Evolutionary conservation across 495 filamentous ascomycete species (phyloP).

Genomic region (Aspergillus heteromorphus): DNA sequence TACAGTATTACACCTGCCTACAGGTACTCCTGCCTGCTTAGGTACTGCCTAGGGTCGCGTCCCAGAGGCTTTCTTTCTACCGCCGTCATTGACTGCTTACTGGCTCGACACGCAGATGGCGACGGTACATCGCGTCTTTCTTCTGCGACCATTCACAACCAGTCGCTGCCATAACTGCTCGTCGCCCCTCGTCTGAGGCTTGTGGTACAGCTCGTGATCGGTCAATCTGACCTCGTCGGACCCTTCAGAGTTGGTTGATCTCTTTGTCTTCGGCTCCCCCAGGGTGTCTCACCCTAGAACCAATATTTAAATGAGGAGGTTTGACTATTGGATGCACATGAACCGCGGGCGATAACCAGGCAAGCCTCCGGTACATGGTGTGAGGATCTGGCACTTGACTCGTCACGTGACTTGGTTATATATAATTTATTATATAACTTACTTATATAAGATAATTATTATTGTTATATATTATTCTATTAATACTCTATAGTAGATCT

Average conservation of each 20-base stretch:
- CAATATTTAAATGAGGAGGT: background rate
- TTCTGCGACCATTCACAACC: background rate
- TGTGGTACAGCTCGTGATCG: background rate
- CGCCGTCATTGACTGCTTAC: constrained; percentile 12
- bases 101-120: constrained; percentile 8
- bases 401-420: too few species aligned
- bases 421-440: too few species aligned
- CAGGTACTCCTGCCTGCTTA: background rate
- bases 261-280: background rate
- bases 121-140: constrained; percentile 1
- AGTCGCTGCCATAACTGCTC: background rate
- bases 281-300: background rate
- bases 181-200: background rate
- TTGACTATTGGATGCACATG: background rate
- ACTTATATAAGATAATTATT: too few species aligned
- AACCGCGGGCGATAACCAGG: background rate
- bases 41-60: constrained; percentile 17
- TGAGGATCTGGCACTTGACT: too few species aligned
- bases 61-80: constrained; percentile 10
- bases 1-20: constrained; percentile 1
- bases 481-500: too few species aligned
- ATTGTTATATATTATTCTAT: too few species aligned
- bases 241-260: background rate
- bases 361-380: background rate
- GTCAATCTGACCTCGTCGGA: background rate